Base-by-base conservation (phyloP, 169 alveolate species). In the Cyclospora cayetanensis region DNA sequence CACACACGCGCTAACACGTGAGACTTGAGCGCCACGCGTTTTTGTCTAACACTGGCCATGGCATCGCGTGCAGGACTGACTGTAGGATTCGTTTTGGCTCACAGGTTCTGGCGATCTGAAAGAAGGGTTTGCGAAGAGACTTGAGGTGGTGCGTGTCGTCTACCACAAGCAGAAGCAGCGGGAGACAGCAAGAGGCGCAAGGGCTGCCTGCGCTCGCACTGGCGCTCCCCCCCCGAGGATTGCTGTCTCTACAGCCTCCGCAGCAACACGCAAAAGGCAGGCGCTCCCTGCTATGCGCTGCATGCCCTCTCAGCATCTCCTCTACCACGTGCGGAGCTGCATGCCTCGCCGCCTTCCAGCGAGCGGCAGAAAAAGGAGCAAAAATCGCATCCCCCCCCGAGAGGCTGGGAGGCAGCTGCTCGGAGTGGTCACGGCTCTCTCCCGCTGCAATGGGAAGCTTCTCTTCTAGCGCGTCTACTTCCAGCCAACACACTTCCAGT, bases 221-320 rank as follows among this genome's bases (percentile, higher is more conserved):
- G 80, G 52, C 35, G 80, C 80, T 68, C 52, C 50, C 18, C 52
- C 80, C 9, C 43, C 77, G 9, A 18, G 18, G n/a, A 41, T 41
- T n/a, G 77, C 77, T n/a, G 77, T 18, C 9, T n/a, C n/a, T n/a
- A 41, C 41, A 29, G 80, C 80, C 18, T 42, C 80, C 18, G 80
- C 80, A 29, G 80, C 50, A 29, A 46, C 80, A 1, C 11, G 80
- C 80, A 68, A 46, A 42, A 63, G 74, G n/a, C n/a, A n/a, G n/a
- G n/a, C n/a, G n/a, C 35, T 63, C 31, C 29, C 46, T 1, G 46
- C 80, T 42, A 4, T 39, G 29, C 27, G 4, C 80, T 68, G 80
- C 80, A 68, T 68, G 80, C 80, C 52, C 80, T 27, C 18, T 42
- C 80, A 68, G 80, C 80, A 68, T 42, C 80, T 68, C 27, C 50